Percentiles rank a stretch among this genome's conserved stretches.
These are phyloP conservation scores for Lepraria neglecta DNA, from an alignment of 495 filamentous ascomycete species.

Conservation along the genomic window DNA sequence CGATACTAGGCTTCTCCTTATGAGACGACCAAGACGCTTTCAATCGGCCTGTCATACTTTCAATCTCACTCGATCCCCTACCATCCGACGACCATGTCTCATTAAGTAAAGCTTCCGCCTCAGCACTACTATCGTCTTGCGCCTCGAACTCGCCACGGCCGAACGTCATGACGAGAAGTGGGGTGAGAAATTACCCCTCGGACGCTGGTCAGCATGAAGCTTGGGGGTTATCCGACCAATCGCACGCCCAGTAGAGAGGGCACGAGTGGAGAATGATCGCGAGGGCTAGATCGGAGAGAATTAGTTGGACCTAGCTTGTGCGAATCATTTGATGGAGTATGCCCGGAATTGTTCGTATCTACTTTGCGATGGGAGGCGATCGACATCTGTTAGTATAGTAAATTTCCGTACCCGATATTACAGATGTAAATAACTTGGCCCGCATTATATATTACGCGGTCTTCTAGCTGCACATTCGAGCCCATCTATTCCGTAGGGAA, in stretches of 20 bases:
- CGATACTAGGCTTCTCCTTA: not conserved
- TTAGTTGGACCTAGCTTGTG: not conserved
- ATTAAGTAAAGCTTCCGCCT: constrained; percentile 16
- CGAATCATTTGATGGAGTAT: not conserved
- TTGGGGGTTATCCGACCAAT: not conserved
- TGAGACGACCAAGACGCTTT: constrained; percentile 9
- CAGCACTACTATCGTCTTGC: not conserved
- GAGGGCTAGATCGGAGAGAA: not conserved
- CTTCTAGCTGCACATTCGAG: too few relatives aligned
- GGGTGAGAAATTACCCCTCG: not conserved
- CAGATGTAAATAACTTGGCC: too few relatives aligned
- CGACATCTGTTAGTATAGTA: not conserved
- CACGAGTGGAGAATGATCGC: too few relatives aligned
- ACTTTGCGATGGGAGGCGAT: not conserved
- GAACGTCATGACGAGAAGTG: not conserved
- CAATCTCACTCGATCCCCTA: not conserved
- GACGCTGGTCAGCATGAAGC: not conserved
- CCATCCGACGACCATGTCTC: not conserved
- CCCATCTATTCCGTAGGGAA: too few relatives aligned
- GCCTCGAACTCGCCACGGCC: not conserved
- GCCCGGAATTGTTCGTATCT: not conserved
- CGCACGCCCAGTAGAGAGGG: not conserved
- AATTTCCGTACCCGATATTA: not conserved
- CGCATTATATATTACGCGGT: too few relatives aligned
- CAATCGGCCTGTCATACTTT: constrained; percentile 13